Evolutionary conservation across 1,139 yeast genomes (phyloP).

Genomic region (Yamadazyma conglobata): DNA sequence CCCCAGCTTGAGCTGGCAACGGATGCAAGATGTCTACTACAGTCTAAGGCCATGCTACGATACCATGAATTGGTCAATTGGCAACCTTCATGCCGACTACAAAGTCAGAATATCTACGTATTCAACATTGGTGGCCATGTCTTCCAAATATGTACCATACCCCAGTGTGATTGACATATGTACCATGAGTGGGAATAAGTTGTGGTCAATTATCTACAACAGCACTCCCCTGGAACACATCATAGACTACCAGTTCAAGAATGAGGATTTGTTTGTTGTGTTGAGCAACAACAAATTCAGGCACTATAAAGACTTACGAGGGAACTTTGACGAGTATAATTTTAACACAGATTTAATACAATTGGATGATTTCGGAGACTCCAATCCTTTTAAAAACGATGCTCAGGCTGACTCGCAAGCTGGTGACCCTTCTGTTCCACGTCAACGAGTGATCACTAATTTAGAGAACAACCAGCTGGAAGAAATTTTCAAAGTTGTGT

Average conservation of each 20-base stretch:
- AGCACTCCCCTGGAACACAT: constrained; percentile 52
- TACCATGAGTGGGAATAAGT: constrained; percentile 48
- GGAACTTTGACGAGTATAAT: constrained; percentile 53
- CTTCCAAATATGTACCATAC: constrained; percentile 30
- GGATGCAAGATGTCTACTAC: constrained; percentile 59
- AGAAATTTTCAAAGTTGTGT: constrained; percentile 26
- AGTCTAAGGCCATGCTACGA: constrained; percentile 46
- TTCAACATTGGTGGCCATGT: constrained; percentile 35
- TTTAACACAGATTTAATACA: constrained; percentile 33
- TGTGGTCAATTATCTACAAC: constrained; percentile 50
- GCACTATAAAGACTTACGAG: constrained; percentile 65
- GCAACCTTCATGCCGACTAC: constrained; percentile 27
- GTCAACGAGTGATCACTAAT: constrained; percentile 24
- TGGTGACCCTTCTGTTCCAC: constrained; percentile 2
- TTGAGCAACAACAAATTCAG: constrained; percentile 56
- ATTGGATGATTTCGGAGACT: constrained; percentile 33
- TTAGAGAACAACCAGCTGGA: constrained; percentile 33
- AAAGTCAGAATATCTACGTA: constrained; percentile 27
- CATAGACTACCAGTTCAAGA: constrained; percentile 53
- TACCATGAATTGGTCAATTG: constrained; percentile 33
- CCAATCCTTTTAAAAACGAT: constrained; percentile 16
- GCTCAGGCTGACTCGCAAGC: neutral
- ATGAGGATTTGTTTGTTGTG: constrained; percentile 61
- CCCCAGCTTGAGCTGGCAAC: constrained; percentile 60
- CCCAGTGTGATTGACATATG: constrained; percentile 47